phyloP scores from a whole-genome alignment of 2,329 filamentous ascomycete genomes.

The Geosmithia flava region DNA sequence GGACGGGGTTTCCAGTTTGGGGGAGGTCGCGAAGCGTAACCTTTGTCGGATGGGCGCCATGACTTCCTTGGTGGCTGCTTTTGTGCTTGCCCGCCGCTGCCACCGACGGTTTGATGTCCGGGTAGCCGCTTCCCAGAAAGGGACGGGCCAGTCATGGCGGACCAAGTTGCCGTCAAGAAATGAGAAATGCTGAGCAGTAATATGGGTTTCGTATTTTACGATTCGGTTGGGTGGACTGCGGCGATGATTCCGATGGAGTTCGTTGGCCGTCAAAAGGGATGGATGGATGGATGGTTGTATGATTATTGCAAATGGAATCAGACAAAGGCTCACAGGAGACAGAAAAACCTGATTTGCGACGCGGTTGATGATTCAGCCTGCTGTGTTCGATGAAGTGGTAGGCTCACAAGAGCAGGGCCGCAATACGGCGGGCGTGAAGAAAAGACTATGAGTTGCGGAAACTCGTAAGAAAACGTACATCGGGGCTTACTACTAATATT shows the following conservation, averaged over 20 bases:
- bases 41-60: slow-evolving; percentile 5
- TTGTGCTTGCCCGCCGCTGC: background rate
- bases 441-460: background rate
- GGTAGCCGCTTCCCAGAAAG: background rate
- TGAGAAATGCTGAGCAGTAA: background rate
- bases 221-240: background rate
- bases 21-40: slow-evolving; percentile 4
- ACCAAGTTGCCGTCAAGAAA: background rate
- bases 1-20: slow-evolving; percentile 16
- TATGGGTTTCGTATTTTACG: background rate
- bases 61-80: slow-evolving; percentile 2
- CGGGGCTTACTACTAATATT: too few relatives aligned
- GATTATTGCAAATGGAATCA: too few relatives aligned
- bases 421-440: too few relatives aligned
- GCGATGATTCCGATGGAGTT: background rate
- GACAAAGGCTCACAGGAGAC: too few relatives aligned
- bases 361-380: too few relatives aligned
- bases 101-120: background rate
- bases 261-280: background rate
- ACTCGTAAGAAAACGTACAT: too few relatives aligned
- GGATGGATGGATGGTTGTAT: background rate
- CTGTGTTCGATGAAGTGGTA: too few relatives aligned
- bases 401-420: too few relatives aligned
- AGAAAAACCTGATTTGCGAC: too few relatives aligned
- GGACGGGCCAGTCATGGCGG: background rate